Percentiles rank a stretch among this genome's conserved stretches.
phyloP scores from a whole-genome alignment of 148 eudicot species.

The Diospyros kaki region DNA sequence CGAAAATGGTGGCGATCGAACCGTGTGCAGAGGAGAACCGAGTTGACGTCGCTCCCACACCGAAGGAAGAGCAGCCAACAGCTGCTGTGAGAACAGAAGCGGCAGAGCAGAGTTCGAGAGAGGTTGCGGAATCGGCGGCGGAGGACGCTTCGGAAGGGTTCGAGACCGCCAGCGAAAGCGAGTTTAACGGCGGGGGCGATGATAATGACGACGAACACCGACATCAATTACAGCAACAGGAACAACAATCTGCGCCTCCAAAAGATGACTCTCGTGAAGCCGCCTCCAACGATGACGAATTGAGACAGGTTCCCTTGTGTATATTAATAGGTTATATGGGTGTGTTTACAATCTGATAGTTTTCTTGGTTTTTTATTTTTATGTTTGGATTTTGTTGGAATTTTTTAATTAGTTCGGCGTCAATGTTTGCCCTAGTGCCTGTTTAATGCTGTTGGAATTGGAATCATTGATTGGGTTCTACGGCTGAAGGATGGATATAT shows the following conservation, averaged over 20 bases:
- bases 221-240: neutral
- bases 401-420: too few relatives aligned
- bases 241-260: constrained; percentile 4
- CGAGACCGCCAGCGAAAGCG: constrained; percentile 85
- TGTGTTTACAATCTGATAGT: neutral
- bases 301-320: constrained; percentile 34
- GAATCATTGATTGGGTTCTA: too few relatives aligned
- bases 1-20: constrained; percentile 52
- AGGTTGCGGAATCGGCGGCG: constrained; percentile 12
- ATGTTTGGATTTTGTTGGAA: too few relatives aligned
- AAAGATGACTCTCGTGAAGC: constrained; percentile 34
- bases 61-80: constrained; percentile 2
- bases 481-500: too few relatives aligned
- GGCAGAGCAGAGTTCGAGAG: constrained; percentile 3
- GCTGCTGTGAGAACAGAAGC: neutral
- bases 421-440: too few relatives aligned
- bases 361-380: neutral
- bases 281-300: constrained; percentile 37
- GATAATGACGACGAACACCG: constrained; percentile 15
- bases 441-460: too few relatives aligned
- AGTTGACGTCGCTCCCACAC: constrained; percentile 4
- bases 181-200: constrained; percentile 24
- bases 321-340: too few relatives aligned
- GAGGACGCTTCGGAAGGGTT: constrained; percentile 60
- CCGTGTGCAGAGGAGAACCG: constrained; percentile 19